Base-by-base conservation (phyloP, 2,329 filamentous ascomycete species). In the Ophiostoma sp. region DNA sequence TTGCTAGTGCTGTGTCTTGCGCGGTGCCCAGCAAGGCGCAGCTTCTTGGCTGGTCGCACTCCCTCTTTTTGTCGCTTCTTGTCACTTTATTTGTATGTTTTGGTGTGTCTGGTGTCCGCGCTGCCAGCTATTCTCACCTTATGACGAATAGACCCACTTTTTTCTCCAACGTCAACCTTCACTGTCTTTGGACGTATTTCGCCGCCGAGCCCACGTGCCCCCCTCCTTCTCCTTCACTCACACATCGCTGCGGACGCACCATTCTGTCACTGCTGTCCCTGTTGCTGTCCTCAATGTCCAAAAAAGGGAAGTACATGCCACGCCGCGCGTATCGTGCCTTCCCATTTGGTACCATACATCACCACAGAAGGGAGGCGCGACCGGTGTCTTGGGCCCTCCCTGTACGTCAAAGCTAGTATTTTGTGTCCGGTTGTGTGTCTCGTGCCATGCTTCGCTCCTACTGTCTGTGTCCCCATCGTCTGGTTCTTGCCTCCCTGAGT, bases 61-160 rank as follows among this genome's bases (percentile, higher is more conserved):
- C n/a, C 50, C 25, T 55, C 50, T 28, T 25, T 55, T 55, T 25
- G 50, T 64, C 36, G 22, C 36, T 64, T 39, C 39, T 64, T 28
- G 61, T 42, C 36, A n/a, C 59, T 42, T 36, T 42, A 9, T 28
- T 39, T 15, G 36, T 45, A 25, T 39, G 7, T 28, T 42, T 64
- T 64, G 33, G 61, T 64, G 28, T 3, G 22, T 45, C 39, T 63
- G 52, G 12, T 4, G 55, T 28, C 1, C 12, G 55, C 25, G 28
- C 15, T 59, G 55, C 55, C 28, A 59, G 55, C 42, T 68, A 39
- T 66, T 66, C 36, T 36, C 57, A n/a, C n/a, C 61, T 25, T 50
- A 63, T 71, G 69, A 71, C 69, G 55, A 63, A 48, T 63, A 25
- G 69, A 19, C 55, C 69, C 69, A 63, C 69, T 71, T 15, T 63